Evolutionary conservation across 176 grass and related monocot genomes (phyloP).

Genomic region (Triticum dicoccoides): DNA sequence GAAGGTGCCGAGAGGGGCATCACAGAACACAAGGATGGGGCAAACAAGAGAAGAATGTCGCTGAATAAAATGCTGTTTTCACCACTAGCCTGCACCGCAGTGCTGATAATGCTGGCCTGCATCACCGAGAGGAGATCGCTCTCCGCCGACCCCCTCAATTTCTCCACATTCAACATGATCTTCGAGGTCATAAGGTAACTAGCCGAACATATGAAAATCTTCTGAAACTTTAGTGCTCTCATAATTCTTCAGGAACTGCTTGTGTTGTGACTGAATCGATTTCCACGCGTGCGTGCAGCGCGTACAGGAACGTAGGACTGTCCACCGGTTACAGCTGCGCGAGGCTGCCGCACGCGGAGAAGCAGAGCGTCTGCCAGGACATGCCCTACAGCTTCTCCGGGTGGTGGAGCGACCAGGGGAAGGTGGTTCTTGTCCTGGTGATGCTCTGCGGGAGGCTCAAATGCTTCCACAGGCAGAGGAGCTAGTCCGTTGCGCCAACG

Average conservation of each 20-base stretch:
- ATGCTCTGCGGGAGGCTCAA: constrained; percentile 83
- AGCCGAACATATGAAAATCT: neutral
- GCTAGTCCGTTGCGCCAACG: neutral
- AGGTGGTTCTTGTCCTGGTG: constrained; percentile 51
- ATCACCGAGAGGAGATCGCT: constrained; percentile 67
- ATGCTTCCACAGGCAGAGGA: constrained; percentile 24
- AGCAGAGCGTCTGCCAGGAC: constrained; percentile 39
- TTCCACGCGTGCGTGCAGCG: constrained; percentile 13
- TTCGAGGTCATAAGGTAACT: constrained; percentile 70
- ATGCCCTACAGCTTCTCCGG: constrained; percentile 56
- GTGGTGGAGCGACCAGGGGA: constrained; percentile 73
- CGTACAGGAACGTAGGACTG: constrained; percentile 67
- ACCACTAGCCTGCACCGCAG: constrained; percentile 25
- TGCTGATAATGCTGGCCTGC: constrained; percentile 46
- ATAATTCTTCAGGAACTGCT: neutral
- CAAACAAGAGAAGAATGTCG: neutral
- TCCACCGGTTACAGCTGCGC: constrained; percentile 67
- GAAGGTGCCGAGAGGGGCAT: neutral
- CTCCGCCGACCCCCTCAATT: constrained; percentile 67
- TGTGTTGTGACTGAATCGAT: neutral
- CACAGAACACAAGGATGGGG: neutral
- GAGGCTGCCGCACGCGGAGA: constrained; percentile 36
- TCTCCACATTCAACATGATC: constrained; percentile 65
- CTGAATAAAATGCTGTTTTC: constrained; percentile 34
- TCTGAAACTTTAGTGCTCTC: neutral